Conservation (phyloP, 1,284 basidiomycete species). For the Hypsizygus ulmarius region DNA sequence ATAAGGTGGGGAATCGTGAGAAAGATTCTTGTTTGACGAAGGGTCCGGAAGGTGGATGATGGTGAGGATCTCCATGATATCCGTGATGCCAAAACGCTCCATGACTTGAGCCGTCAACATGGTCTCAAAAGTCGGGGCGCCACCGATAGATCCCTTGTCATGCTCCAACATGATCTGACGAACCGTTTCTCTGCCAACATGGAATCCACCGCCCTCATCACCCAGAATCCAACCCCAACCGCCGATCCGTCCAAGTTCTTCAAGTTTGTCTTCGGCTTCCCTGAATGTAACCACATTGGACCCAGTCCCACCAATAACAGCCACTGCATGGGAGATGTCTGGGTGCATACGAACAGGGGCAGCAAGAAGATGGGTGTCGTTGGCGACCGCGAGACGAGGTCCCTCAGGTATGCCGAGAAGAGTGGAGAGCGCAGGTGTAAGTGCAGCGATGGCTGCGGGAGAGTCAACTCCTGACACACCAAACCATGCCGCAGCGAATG, state of each 20-base stretch:
- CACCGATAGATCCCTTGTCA: slow-evolving; percentile 51
- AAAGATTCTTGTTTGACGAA: slow-evolving; percentile 18
- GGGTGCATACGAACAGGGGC: slow-evolving; percentile 60
- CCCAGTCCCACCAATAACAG: slow-evolving; percentile 72
- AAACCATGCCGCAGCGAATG: slow-evolving; percentile 71
- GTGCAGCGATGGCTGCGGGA: slow-evolving; percentile 50
- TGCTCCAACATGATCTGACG: slow-evolving; percentile 59
- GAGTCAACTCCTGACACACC: slow-evolving; percentile 77
- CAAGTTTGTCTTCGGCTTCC: slow-evolving; percentile 36
- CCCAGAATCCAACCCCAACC: slow-evolving; percentile 85
- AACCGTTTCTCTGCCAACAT: slow-evolving; percentile 70
- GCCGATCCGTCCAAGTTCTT: slow-evolving; percentile 66
- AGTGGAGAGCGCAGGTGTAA: slow-evolving; percentile 49
- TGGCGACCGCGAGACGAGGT: slow-evolving; percentile 57
- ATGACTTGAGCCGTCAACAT: slow-evolving; percentile 46
- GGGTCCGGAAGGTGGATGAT: slow-evolving; percentile 60
- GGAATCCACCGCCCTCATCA: slow-evolving; percentile 76
- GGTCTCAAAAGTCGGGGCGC: slow-evolving; percentile 30
- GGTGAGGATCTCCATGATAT: slow-evolving; percentile 60
- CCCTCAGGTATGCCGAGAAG: slow-evolving; percentile 56
- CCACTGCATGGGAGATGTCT: slow-evolving; percentile 59
- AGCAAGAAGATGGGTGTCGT: slow-evolving; percentile 74
- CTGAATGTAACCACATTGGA: slow-evolving; percentile 65
- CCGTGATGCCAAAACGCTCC: slow-evolving; percentile 51
- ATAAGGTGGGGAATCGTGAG: slow-evolving; percentile 30